phyloP scores from a whole-genome alignment of 1,284 basidiomycete species.

The Rhodotorula glutinis region DNA sequence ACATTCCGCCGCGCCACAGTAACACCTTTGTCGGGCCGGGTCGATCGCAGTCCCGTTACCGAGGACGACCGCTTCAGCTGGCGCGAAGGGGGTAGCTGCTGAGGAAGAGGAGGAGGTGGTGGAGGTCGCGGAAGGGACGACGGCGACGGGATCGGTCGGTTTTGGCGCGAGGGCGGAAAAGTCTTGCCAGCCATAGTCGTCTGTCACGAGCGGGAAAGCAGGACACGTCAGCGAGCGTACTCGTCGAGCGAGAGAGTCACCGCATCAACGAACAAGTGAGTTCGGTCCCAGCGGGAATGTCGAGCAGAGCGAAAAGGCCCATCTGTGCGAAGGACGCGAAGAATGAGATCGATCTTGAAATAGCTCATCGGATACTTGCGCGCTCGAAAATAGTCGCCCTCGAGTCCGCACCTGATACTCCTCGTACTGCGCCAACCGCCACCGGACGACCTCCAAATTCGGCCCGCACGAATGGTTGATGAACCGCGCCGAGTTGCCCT shows the following conservation, averaged over 20 bases:
- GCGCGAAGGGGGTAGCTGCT: not conserved
- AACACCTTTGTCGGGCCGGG: conserved; percentile 46
- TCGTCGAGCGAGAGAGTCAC: too few relatives aligned
- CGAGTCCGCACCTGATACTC: conserved; percentile 53
- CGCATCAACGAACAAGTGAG: conserved; percentile 43
- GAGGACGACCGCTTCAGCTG: conserved; percentile 1
- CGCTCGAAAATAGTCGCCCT: too few relatives aligned
- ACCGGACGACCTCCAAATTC: conserved; percentile 38
- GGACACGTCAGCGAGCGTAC: not conserved
- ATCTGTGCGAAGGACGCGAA: too few relatives aligned
- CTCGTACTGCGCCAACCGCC: conserved; percentile 46
- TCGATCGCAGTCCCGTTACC: conserved; percentile 40
- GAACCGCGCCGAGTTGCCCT: conserved; percentile 53
- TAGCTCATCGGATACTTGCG: too few relatives aligned
- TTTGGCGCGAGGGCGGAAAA: conserved; percentile 20
- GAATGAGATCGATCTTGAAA: too few relatives aligned
- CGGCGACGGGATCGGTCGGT: not conserved
- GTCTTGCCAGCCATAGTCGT: conserved; percentile 44
- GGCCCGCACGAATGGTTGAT: conserved; percentile 49
- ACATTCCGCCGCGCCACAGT: conserved; percentile 49
- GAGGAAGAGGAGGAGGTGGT: not conserved
- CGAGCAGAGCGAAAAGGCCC: conserved; percentile 49
- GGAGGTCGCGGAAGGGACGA: not conserved
- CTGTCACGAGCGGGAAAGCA: conserved; percentile 39
- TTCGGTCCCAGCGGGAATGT: conserved; percentile 52